Evolutionary conservation across 306 rosid species (phyloP).

Genomic region (Echinosophora koreensis): DNA sequence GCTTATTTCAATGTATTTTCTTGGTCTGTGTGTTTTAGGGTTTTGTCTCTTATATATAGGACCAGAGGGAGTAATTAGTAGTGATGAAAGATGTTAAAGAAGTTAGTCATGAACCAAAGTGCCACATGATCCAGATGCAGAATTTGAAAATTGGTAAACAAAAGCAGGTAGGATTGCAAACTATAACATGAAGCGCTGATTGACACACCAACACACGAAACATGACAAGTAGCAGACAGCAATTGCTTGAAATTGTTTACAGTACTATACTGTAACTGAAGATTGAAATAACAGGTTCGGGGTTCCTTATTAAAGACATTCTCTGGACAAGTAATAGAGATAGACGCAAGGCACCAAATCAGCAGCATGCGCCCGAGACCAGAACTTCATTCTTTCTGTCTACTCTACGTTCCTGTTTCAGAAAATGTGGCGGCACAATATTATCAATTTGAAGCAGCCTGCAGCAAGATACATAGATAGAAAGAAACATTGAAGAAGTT

Average conservation of each 20-base stretch:
- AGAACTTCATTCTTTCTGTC: conserved; percentile 69
- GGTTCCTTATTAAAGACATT: conserved; percentile 52
- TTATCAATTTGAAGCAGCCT: conserved; percentile 81
- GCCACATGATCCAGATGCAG: neutral
- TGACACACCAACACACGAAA: conserved; percentile 12
- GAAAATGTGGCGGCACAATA: conserved; percentile 56
- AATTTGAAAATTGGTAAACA: conserved; percentile 8
- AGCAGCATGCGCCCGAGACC: conserved; percentile 81
- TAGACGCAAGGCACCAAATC: conserved; percentile 70
- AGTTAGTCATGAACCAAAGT: neutral
- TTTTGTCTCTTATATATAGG: too few species aligned
- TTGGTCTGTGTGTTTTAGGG: too few species aligned
- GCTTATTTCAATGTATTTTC: too few species aligned
- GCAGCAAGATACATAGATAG: neutral
- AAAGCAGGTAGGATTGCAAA: neutral
- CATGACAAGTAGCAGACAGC: neutral
- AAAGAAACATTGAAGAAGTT: neutral
- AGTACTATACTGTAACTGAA: neutral
- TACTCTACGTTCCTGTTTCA: conserved; percentile 55
- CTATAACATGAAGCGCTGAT: neutral
- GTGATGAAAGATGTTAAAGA: neutral
- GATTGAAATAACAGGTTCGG: conserved; percentile 65
- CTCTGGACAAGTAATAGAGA: conserved; percentile 62
- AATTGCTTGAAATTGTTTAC: neutral
- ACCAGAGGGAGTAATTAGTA: too few species aligned